Evolutionary conservation across 2,329 filamentous ascomycete species (phyloP), one percentile per base, ranked within the genome.

Genomic region (Calycina marina): DNA sequence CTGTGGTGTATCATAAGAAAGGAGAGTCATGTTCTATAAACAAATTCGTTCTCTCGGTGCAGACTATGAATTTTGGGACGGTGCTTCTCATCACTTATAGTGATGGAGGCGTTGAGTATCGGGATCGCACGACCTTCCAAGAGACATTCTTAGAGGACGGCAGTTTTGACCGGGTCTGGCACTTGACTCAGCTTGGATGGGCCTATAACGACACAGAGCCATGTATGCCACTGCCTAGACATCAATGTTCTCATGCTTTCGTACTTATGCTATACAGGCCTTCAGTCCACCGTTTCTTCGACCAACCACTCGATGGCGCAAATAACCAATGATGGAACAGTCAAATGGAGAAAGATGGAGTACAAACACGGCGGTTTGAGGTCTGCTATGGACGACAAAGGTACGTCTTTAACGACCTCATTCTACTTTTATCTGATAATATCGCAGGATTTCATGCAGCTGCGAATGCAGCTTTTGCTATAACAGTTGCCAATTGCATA

Each of bases 41-140:
- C 43, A 85, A 83, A 50, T 65, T 80, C 14, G 60, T 86, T 1
- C 56, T 93, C 24, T 69, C 71, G 0, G 60, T 90, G 17, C 69
- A 77, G 28, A 60, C 72, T 2, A 62, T 80, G 12, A 77, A 79
- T 44, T 72, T 77, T 38, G 78, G 80, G 30, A 83, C 73, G 37
- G 64, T 79, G 2, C 41, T 93, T 2, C 74, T 77, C 17, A 62
- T 93, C 37, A 67, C 69, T 15, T 82, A 82, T 45, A 80, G 80
- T 39, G 85, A 93, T 50, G 82, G 86, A 8, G 78, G 74, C 0
- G 63, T 92, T 3, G 77, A 90, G 44, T 82, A 88, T 53, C 72
- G 82, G 35, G 80, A 92, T 48, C 70, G 84, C 8, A 64, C 69
- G 29, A 80, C 72, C 0, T 77, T 93, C 67, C 64, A 72, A 4